These are phyloP conservation scores for Trametopsis cervina DNA, from an alignment of 768 basidiomycete species.

Conservation along the genomic window DNA sequence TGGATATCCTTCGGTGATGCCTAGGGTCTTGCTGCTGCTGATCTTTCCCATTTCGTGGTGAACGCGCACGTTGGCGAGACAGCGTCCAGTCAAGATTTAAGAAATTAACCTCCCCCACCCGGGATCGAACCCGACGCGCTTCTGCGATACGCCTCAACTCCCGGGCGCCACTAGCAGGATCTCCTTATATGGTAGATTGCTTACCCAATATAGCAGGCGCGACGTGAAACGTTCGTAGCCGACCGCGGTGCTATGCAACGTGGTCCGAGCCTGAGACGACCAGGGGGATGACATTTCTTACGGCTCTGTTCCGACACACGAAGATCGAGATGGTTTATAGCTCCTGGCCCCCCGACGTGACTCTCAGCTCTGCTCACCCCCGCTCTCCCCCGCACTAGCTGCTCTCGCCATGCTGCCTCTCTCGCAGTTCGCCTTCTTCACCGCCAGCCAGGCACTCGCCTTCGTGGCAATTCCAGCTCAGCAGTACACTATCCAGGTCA, in stretches of 20 bases:
- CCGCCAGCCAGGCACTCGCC: slow-evolving; percentile 18
- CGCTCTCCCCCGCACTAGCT: slow-evolving; percentile 1
- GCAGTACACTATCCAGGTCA: slow-evolving; percentile 7
- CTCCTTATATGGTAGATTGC: not conserved
- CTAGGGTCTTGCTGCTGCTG: too few species aligned
- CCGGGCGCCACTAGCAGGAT: not conserved
- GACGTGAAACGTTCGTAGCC: not conserved
- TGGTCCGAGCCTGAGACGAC: not conserved
- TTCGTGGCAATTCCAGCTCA: slow-evolving; percentile 20
- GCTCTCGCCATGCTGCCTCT: slow-evolving; percentile 2
- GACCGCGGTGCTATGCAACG: not conserved
- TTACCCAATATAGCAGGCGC: not conserved
- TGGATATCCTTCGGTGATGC: not conserved
- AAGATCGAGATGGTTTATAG: not conserved
- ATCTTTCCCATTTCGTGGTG: not conserved
- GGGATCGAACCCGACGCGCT: not conserved
- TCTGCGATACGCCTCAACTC: too few species aligned
- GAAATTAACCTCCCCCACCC: not conserved
- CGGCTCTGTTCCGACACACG: too few species aligned
- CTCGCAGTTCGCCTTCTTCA: slow-evolving; percentile 2
- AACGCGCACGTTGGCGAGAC: not conserved
- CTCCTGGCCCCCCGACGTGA: not conserved
- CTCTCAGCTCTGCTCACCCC: not conserved
- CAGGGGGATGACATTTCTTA: too few species aligned
- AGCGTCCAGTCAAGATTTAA: not conserved